Evolutionary conservation across 441 rosid genomes (phyloP).

Genomic region (Theobroma grandiflorum): DNA sequence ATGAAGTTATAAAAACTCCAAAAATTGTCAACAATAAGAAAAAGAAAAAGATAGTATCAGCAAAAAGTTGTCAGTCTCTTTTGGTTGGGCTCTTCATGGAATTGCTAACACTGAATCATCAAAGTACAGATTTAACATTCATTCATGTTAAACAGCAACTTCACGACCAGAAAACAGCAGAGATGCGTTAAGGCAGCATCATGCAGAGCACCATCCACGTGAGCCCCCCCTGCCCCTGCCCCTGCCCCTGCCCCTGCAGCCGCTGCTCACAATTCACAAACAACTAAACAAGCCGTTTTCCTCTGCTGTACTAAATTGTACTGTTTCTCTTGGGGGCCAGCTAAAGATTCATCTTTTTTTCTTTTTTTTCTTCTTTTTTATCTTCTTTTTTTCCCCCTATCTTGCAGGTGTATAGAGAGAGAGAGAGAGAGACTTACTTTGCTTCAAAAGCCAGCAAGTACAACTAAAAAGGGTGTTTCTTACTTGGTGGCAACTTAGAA

Average conservation of each 20-base stretch:
- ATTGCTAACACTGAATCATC: not conserved
- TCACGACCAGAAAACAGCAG: not conserved
- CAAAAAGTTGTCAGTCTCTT: not conserved
- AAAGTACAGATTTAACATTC: not conserved
- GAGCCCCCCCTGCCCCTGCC: not conserved
- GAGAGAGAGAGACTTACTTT: not conserved
- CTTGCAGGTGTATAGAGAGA: not conserved
- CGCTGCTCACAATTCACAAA: too few species aligned
- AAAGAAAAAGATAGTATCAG: not conserved
- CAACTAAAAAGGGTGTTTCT: conserved; percentile 9
- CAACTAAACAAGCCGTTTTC: not conserved
- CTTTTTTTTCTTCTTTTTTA: not conserved
- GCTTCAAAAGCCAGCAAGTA: not conserved
- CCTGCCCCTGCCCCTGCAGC: not conserved
- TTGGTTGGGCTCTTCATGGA: not conserved
- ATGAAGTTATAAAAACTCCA: too few species aligned
- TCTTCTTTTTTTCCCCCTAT: not conserved
- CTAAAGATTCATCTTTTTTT: not conserved
- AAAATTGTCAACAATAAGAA: too few species aligned
- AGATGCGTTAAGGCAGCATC: not conserved
- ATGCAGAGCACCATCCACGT: conserved; percentile 10
- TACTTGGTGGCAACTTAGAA: not conserved
- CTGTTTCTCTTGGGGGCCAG: not conserved
- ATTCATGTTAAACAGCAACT: not conserved
- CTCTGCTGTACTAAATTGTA: not conserved